Conservation (phyloP, 2,329 filamentous ascomycete genomes). For the Xylariaceae sp. region DNA sequence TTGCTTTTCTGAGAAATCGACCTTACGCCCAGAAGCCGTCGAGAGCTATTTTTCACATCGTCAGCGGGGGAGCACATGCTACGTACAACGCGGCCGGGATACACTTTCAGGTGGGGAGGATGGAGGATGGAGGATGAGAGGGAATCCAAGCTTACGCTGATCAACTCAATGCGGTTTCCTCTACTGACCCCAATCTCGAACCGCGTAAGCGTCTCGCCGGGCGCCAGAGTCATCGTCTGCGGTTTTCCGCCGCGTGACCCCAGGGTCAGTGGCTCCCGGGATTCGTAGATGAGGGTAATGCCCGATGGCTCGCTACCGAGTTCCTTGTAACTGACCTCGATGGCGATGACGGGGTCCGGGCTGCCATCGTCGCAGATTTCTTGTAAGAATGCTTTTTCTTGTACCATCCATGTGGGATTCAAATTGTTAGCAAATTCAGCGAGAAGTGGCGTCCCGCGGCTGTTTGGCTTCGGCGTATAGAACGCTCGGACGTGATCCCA, state of each 20-base stretch:
- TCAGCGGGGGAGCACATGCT: background rate
- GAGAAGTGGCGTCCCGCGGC: background rate
- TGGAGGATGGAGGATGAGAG: background rate
- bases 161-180: conserved; percentile 14
- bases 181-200: conserved; percentile 17
- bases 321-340: conserved; percentile 22
- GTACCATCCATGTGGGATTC: conserved; percentile 12
- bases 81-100: background rate
- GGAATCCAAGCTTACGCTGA: conserved; percentile 13
- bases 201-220: conserved; percentile 15
- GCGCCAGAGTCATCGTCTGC: conserved; percentile 8
- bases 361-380: conserved; percentile 9
- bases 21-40: conserved; percentile 8
- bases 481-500: conserved; percentile 26
- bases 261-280: conserved; percentile 12
- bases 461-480: conserved; percentile 2
- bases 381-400: conserved; percentile 21
- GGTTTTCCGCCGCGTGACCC: conserved; percentile 10
- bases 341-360: conserved; percentile 7
- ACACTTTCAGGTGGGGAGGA: background rate
- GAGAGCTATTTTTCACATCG: conserved; percentile 3
- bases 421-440: background rate
- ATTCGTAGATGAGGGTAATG: conserved; percentile 19
- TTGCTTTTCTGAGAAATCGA: conserved; percentile 8
- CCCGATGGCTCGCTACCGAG: conserved; percentile 17